phyloP scores from a whole-genome alignment of 768 basidiomycete species.

The Paxillus involutus region DNA sequence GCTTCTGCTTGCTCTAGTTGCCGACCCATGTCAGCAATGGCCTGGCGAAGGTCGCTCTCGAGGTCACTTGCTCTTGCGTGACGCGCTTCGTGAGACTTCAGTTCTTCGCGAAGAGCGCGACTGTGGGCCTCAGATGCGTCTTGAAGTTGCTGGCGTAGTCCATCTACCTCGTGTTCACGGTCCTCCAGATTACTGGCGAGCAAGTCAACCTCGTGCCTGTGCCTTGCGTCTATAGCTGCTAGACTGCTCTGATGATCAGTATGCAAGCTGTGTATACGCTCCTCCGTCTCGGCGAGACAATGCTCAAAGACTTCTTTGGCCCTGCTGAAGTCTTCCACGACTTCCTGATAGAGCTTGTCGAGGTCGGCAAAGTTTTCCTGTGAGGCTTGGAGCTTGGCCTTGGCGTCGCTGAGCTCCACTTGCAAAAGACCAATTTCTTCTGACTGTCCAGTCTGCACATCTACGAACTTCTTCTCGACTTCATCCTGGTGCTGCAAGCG shows the following conservation, averaged over 20 bases:
- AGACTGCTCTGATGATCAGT: slow-evolving; percentile 21
- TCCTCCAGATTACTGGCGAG: slow-evolving; percentile 40
- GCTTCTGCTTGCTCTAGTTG: slow-evolving; percentile 41
- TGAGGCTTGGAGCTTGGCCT: slow-evolving; percentile 20
- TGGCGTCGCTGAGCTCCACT: slow-evolving; percentile 25
- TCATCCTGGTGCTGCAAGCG: slow-evolving; percentile 13
- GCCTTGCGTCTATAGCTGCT: slow-evolving; percentile 34
- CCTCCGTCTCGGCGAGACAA: slow-evolving; percentile 25
- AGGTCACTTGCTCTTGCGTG: slow-evolving; percentile 32
- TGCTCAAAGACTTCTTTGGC: slow-evolving; percentile 31
- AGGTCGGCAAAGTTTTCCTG: slow-evolving; percentile 23
- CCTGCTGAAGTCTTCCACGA: slow-evolving; percentile 22
- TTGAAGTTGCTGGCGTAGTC: slow-evolving; percentile 39
- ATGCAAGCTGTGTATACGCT: slow-evolving; percentile 25
- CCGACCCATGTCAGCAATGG: slow-evolving; percentile 36
- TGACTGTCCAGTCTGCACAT: slow-evolving; percentile 5
- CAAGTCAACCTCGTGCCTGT: slow-evolving; percentile 30
- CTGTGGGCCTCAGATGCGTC: slow-evolving; percentile 35
- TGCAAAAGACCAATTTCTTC: slow-evolving; percentile 21
- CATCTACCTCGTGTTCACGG: slow-evolving; percentile 32
- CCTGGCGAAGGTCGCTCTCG: slow-evolving; percentile 35
- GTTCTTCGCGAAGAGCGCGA: slow-evolving; percentile 25
- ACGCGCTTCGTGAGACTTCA: slow-evolving; percentile 26
- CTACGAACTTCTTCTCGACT: slow-evolving; percentile 9
- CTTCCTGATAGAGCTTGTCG: slow-evolving; percentile 23